Base-by-base conservation (phyloP, 768 basidiomycete species). In the Lentinula aciculospora region DNA sequence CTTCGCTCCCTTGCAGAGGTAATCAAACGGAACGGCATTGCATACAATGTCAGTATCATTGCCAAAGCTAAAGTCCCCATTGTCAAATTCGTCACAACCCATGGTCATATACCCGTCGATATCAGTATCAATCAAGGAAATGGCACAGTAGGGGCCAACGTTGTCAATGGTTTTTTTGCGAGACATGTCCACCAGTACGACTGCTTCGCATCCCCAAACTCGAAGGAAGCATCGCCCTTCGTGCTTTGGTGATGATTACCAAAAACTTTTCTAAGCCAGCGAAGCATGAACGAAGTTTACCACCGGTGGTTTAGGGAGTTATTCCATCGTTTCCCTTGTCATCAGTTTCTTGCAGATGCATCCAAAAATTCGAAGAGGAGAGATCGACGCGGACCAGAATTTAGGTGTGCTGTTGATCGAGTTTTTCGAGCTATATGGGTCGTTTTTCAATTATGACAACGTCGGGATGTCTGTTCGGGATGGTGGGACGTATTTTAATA, bases 281-380 rank as follows among this genome's bases (percentile, higher is more conserved):
- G 95, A 39, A 83, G 83, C 28, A 91, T 98, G 93, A 98, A 99
- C 69, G 97, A 98, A 70, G 96, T 98, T n/a, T 98, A 88, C 69
- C n/a, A 90, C 88, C 0, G 96, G 97, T 7, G 97, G 97, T 2
- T 71, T 99, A 34, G 95, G 96, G 21, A 93, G 91, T 66, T 98
- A 98, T 68, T 86, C 89, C 63, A 92, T 97, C 58, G 93, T 98
- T 56, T 97, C 92, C 69, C 71, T 99, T 57, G 94, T 89, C 10
- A 83, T 98, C 62, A 92, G 85, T 69, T 99, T 99, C 69, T 76
- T 99, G 48, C 97, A 98, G 79, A 92, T 97, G 81, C 97, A 99
- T 65, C 97, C 97, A 1, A 96, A 95, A 69, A 85, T 98, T 59
- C 85, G 95, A 39, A 72, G 83, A 56, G 90, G 85, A 0, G 92